Percentiles rank a stretch among this genome's conserved stretches.
phyloP scores from a whole-genome alignment of 2,329 filamentous ascomycete genomes.

The Trichoderma aggressivum region DNA sequence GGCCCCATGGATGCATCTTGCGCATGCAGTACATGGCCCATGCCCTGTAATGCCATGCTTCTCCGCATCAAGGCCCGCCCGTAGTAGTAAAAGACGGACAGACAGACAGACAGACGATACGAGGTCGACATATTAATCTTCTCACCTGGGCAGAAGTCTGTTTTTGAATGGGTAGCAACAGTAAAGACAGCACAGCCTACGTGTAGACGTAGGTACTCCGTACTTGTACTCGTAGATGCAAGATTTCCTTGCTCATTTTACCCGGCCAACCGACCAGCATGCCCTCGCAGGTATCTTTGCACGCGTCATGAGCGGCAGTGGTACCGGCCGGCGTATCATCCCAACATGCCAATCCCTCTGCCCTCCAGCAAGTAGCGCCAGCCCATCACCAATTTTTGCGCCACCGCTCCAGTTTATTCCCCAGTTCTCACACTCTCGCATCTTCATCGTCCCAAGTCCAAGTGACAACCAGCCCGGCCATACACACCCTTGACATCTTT shows the following conservation, averaged over 20 bases:
- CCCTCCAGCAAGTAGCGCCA: background rate
- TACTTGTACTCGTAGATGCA: background rate
- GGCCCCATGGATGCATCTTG: background rate
- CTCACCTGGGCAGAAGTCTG: background rate
- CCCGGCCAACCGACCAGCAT: background rate
- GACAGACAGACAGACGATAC: background rate
- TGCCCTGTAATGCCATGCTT: background rate
- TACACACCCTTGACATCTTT: background rate
- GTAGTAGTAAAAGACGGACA: background rate
- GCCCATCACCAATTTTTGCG: slow-evolving; percentile 9
- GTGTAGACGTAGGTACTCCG: too few relatives aligned
- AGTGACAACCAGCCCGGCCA: background rate
- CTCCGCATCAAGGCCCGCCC: background rate
- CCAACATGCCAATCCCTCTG: slow-evolving; percentile 1
- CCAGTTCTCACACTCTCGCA: background rate
- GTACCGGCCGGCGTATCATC: background rate
- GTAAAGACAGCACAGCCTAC: background rate
- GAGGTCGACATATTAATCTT: background rate
- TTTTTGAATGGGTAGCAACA: background rate
- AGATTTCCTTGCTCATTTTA: background rate
- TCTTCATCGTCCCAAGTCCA: background rate
- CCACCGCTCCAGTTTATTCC: slow-evolving; percentile 14
- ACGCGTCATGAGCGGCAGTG: background rate
- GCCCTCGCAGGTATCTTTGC: background rate
- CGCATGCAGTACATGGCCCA: background rate